phyloP scores from a whole-genome alignment of 331 rosid species.

The Cydonia oblonga region DNA sequence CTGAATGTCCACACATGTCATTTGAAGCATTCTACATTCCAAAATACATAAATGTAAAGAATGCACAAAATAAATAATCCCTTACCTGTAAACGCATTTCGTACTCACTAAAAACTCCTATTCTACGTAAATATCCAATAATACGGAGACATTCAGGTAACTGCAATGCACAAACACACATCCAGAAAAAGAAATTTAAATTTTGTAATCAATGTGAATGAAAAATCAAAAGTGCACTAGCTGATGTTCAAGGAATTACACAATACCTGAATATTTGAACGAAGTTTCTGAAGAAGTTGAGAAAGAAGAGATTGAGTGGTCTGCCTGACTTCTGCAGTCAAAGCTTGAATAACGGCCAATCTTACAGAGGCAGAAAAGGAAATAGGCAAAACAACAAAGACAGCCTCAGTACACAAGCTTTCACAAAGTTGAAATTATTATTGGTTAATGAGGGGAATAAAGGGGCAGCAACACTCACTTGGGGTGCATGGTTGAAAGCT shows the following conservation, averaged over 20 bases:
- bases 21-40: background rate
- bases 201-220: background rate
- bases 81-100: slow-evolving; percentile 95
- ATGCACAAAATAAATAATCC: background rate
- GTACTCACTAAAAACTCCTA: slow-evolving; percentile 88
- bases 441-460: slow-evolving; percentile 4
- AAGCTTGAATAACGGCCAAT: slow-evolving; percentile 70
- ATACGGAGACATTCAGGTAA: slow-evolving; percentile 93
- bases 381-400: background rate
- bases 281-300: slow-evolving; percentile 96
- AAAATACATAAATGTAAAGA: background rate
- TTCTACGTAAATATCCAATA: slow-evolving; percentile 84
- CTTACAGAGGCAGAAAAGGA: slow-evolving; percentile 18
- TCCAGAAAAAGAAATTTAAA: slow-evolving; percentile 1
- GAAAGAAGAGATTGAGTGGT: slow-evolving; percentile 92
- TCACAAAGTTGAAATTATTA: background rate
- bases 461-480: slow-evolving; percentile 41
- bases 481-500: slow-evolving; percentile 95
- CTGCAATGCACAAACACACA: slow-evolving; percentile 33
- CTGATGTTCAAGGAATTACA: background rate
- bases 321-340: slow-evolving; percentile 82
- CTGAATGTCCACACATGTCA: background rate
- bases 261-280: slow-evolving; percentile 89
- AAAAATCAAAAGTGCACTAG: slow-evolving; percentile 4
- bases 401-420: slow-evolving; percentile 6